phyloP scores from a whole-genome alignment of 2,329 filamentous ascomycete genomes.

The Penicillium glabrum region DNA sequence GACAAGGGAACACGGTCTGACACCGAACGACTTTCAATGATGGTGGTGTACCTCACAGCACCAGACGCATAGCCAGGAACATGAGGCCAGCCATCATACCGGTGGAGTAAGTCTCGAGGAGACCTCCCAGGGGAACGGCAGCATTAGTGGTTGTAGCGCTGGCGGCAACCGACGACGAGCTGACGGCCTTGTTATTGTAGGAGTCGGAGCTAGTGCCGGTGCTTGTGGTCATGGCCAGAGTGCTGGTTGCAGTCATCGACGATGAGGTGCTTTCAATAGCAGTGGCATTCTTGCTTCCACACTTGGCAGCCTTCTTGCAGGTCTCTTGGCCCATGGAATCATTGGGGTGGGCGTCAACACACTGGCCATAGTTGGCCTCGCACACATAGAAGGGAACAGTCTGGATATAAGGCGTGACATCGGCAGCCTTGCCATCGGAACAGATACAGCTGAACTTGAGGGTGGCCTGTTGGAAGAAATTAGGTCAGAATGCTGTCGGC shows the following conservation, averaged over 20 bases:
- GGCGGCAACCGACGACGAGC: slow-evolving; percentile 32
- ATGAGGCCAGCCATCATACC: slow-evolving; percentile 54
- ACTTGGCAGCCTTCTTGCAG: slow-evolving; percentile 52
- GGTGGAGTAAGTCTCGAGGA: slow-evolving; percentile 51
- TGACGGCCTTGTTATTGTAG: slow-evolving; percentile 21
- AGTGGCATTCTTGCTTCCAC: slow-evolving; percentile 53
- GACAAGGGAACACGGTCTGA: slow-evolving; percentile 12
- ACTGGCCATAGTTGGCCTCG: slow-evolving; percentile 51
- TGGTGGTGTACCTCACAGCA: slow-evolving; percentile 49
- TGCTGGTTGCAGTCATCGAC: slow-evolving; percentile 28
- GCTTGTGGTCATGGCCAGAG: slow-evolving; percentile 29
- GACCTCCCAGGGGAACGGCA: slow-evolving; percentile 47
- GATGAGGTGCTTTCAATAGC: slow-evolving; percentile 25
- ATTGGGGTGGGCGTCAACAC: slow-evolving; percentile 47
- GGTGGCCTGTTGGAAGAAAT: slow-evolving; percentile 23
- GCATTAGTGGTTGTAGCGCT: slow-evolving; percentile 39
- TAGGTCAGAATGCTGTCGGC: background rate
- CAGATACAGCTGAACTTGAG: slow-evolving; percentile 61
- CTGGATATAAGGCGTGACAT: slow-evolving; percentile 56
- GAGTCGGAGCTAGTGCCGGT: slow-evolving; percentile 25
- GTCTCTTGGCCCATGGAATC: slow-evolving; percentile 46
- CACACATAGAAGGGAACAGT: slow-evolving; percentile 64
- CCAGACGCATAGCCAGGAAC: slow-evolving; percentile 57
- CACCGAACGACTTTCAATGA: background rate
- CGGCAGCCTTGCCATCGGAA: slow-evolving; percentile 54